Evolutionary conservation across 495 filamentous ascomycete genomes (phyloP).

Genomic region (Neurospora sp.): DNA sequence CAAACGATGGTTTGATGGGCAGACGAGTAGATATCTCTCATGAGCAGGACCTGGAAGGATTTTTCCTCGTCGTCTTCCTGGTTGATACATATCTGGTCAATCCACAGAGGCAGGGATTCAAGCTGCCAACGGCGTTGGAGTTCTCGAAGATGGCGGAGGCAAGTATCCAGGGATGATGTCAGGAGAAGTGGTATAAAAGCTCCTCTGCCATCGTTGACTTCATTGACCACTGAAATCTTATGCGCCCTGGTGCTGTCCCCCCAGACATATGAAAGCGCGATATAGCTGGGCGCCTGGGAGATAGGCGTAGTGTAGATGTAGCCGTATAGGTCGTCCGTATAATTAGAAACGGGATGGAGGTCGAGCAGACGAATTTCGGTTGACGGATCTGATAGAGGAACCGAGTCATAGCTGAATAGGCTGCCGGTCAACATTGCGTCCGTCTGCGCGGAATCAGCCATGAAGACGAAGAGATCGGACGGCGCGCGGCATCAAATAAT

Average conservation of each 20-base stretch:
- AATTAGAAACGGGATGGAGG: background rate
- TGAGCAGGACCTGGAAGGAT: constrained; percentile 16
- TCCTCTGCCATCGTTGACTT: background rate
- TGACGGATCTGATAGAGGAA: background rate
- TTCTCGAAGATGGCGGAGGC: background rate
- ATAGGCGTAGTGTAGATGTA: background rate
- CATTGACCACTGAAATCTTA: background rate
- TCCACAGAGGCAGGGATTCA: constrained; percentile 1
- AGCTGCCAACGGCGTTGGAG: background rate
- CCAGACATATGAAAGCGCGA: background rate
- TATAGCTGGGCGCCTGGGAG: background rate
- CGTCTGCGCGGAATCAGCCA: background rate
- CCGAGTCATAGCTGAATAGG: background rate
- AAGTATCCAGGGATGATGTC: background rate
- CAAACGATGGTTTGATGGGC: constrained; percentile 16
- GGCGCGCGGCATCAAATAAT: background rate
- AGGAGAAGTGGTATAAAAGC: background rate
- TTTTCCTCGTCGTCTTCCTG: constrained; percentile 16
- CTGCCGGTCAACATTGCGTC: background rate
- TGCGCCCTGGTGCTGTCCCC: background rate
- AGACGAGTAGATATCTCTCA: constrained; percentile 17
- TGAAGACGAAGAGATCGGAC: background rate
- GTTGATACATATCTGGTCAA: constrained; percentile 24
- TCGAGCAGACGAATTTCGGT: background rate
- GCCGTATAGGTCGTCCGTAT: background rate